These are phyloP conservation scores for Xylogone sp. DNA, from an alignment of 2,329 filamentous ascomycete species.

Conservation along the genomic window DNA sequence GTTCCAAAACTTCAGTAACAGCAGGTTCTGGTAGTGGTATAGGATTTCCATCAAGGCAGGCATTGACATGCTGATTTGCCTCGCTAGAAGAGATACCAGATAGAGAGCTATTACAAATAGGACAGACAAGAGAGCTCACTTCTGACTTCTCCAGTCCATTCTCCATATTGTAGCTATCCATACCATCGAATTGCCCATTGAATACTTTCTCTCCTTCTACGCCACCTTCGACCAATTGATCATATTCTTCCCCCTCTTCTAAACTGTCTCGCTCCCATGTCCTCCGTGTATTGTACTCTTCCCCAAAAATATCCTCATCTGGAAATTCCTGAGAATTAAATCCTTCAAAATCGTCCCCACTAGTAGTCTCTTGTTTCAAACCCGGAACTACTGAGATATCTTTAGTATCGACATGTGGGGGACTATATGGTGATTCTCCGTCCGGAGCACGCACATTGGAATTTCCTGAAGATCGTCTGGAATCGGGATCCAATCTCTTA, in stretches of 20 bases:
- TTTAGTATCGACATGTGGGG: conserved; percentile 19
- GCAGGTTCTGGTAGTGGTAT: conserved; percentile 45
- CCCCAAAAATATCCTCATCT: conserved; percentile 49
- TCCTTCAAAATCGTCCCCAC: conserved; percentile 44
- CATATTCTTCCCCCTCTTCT: conserved; percentile 43
- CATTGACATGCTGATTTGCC: conserved; percentile 82
- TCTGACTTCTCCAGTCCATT: conserved; percentile 8
- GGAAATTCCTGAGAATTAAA: conserved; percentile 36
- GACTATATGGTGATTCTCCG: not conserved
- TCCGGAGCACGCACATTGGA: not conserved
- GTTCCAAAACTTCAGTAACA: conserved; percentile 17
- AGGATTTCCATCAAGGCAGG: conserved; percentile 81
- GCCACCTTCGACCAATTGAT: conserved; percentile 23
- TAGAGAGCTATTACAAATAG: conserved; percentile 70
- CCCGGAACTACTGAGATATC: conserved; percentile 26
- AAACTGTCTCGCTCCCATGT: too few relatives aligned
- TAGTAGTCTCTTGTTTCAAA: conserved; percentile 47
- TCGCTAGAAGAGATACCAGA: conserved; percentile 59
- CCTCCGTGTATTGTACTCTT: conserved; percentile 63
- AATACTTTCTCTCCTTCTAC: conserved; percentile 35
- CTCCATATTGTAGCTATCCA: not conserved
- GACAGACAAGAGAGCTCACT: conserved; percentile 48
- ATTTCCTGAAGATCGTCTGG: not conserved
- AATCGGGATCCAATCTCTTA: not conserved
- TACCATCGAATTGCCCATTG: not conserved